Base-by-base conservation (phyloP, 2,329 filamentous ascomycete genomes). In the Fusarium luffae region DNA sequence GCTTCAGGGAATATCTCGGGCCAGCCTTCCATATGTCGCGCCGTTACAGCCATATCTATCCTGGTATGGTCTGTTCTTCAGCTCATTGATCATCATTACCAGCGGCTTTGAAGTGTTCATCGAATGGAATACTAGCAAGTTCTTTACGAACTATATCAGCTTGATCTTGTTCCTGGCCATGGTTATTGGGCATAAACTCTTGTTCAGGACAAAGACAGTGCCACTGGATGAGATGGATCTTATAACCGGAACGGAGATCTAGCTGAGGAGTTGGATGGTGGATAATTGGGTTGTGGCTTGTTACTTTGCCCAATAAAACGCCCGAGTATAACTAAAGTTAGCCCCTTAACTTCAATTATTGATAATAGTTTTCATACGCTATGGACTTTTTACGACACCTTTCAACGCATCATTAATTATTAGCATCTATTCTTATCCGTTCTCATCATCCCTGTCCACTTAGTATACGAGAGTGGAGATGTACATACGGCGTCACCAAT, bases 31-130 rank as follows among this genome's bases (percentile, higher is more conserved):
- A 1, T 89, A 85, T 79, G 79, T 72, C 51, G 86, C 85, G 3
- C 78, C 79, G 0, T 74, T 85, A 8, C 87, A 89, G 76, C 88
- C 92, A 0, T 93, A 90, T 75, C 87, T 88, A 14, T 86, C 65
- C 11, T 71, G 68, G 68, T 66, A 66, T 18, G 69, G 65, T 6
- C 12, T 72, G 9, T 47, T 72, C 7, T 50, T 72, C 16, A 68
- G 66, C 18, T 25, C 51, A 2, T 27, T 71, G 18, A 69, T 72
- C 12, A 72, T 64, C 0, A 14, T 72, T 4, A 72, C 70, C 9
- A 72, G 69, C 11, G 70, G 70, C 3, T 72, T 72, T 7, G 54
- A 69, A 13, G 47, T 72, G 7, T 72, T 72, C 19, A 47, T 71
- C 6, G 47, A 63, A 19, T 72, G 70, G 70, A 46, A 70, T 23